Evolutionary conservation across 768 basidiomycete species (phyloP).

Genomic region (Phanerodontia chrysosporium): DNA sequence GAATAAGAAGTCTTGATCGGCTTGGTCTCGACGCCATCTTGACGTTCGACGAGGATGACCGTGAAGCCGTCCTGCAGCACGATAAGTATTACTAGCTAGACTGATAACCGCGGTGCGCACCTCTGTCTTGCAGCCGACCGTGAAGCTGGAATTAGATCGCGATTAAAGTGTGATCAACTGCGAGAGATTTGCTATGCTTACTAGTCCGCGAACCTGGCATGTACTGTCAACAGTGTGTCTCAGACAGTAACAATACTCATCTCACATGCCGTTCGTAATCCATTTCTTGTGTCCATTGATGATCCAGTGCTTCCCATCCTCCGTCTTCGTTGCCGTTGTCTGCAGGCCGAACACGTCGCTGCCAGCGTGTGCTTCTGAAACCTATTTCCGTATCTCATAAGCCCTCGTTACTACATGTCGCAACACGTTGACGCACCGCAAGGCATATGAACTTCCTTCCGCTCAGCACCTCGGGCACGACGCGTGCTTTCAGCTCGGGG

Average conservation of each 20-base stretch:
- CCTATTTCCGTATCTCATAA: slow-evolving; percentile 20
- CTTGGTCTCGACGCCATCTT: slow-evolving; percentile 77
- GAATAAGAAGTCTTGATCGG: slow-evolving; percentile 89
- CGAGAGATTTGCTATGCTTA: no score
- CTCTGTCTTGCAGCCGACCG: slow-evolving; percentile 68
- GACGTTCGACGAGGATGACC: slow-evolving; percentile 82
- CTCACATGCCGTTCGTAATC: slow-evolving; percentile 73
- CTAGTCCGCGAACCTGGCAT: slow-evolving; percentile 35
- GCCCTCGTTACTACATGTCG: not conserved
- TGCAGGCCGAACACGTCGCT: slow-evolving; percentile 81
- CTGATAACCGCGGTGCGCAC: no score
- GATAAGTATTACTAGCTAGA: slow-evolving; percentile 30
- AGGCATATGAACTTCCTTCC: slow-evolving; percentile 84
- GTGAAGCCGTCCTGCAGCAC: slow-evolving; percentile 55
- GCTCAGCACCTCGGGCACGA: slow-evolving; percentile 62
- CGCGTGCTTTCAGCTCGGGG: slow-evolving; percentile 51
- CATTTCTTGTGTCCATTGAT: slow-evolving; percentile 87
- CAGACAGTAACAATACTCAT: not conserved
- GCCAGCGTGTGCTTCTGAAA: slow-evolving; percentile 85
- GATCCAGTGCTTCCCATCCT: slow-evolving; percentile 81
- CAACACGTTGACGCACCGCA: slow-evolving; percentile 35
- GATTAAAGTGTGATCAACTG: no score
- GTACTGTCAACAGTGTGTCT: not conserved
- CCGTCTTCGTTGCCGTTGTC: slow-evolving; percentile 75
- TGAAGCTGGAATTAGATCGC: no score